Evolutionary conservation across 495 filamentous ascomycete genomes (phyloP).

Genomic region (Aspergillus haitiensis): DNA sequence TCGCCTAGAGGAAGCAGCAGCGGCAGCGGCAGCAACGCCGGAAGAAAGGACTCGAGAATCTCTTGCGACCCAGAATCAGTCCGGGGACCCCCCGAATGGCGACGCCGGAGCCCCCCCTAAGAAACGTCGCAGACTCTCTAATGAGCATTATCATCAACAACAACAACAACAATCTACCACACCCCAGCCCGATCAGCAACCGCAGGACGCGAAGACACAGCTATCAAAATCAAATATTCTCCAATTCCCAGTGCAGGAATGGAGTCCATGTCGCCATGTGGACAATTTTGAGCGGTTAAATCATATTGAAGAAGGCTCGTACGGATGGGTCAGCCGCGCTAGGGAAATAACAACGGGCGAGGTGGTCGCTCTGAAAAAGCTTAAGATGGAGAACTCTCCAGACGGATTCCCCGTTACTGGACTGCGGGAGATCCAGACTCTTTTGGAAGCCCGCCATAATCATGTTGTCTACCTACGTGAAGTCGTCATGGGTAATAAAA

Average conservation of each 20-base stretch:
- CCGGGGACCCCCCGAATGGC: conserved; percentile 25
- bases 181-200: conserved; percentile 14
- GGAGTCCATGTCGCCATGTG: conserved; percentile 76
- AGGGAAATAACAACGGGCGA: conserved; percentile 76
- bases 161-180: background rate
- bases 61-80: conserved; percentile 19
- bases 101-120: conserved; percentile 35
- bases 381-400: conserved; percentile 84
- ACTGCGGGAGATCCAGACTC: conserved; percentile 79
- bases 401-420: conserved; percentile 93
- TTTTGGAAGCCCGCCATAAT: conserved; percentile 62
- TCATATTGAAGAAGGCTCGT: conserved; percentile 95
- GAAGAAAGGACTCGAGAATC: conserved; percentile 26
- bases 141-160: conserved; percentile 30
- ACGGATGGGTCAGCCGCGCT: conserved; percentile 90
- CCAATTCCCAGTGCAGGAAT: conserved; percentile 66
- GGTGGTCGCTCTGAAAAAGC: conserved; percentile 88
- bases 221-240: conserved; percentile 53
- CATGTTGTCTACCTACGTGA: conserved; percentile 82
- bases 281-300: conserved; percentile 91
- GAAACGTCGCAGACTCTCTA: conserved; percentile 51
- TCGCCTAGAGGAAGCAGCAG: conserved; percentile 55
- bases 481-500: conserved; percentile 78
- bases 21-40: background rate
- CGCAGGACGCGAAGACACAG: conserved; percentile 33